These are phyloP conservation scores for Gossypium davidsonii DNA, from an alignment of 441 rosid species.

Conservation along the genomic window DNA sequence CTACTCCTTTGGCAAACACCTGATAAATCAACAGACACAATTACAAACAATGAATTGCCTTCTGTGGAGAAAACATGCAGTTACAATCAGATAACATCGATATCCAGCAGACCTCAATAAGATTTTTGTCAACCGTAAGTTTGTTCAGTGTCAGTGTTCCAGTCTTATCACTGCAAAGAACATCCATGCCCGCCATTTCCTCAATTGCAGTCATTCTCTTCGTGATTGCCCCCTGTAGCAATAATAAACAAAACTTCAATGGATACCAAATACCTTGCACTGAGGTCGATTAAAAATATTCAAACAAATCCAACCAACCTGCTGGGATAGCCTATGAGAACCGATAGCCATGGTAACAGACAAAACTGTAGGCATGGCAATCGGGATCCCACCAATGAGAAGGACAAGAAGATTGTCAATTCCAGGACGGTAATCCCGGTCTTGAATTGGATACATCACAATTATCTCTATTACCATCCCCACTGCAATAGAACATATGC, in stretches of 20 bases:
- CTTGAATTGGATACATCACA: constrained; percentile 94
- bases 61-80: not conserved
- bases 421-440: constrained; percentile 81
- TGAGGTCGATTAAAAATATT: constrained; percentile 4
- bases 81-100: constrained; percentile 1
- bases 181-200: constrained; percentile 99
- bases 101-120: constrained; percentile 57
- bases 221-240: constrained; percentile 82
- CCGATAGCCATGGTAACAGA: constrained; percentile 98
- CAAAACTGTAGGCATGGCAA: constrained; percentile 95
- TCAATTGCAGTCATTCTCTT: constrained; percentile 98
- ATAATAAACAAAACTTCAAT: constrained; percentile 8
- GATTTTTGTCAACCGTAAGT: constrained; percentile 85
- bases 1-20: constrained; percentile 86
- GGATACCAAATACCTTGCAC: constrained; percentile 13
- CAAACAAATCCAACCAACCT: constrained; percentile 39
- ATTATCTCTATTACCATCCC: constrained; percentile 91
- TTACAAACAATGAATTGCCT: constrained; percentile 12
- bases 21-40: constrained; percentile 23
- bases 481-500: constrained; percentile 86
- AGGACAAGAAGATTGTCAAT: constrained; percentile 92
- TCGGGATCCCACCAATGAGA: constrained; percentile 94
- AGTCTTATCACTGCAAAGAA: constrained; percentile 95
- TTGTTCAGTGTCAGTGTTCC: constrained; percentile 88
- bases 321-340: constrained; percentile 84